Percentiles rank a stretch among this genome's conserved stretches.
Evolutionary conservation across 2,329 filamentous ascomycete genomes (phyloP).

Genomic region (Fusarium brevicatenulatum): DNA sequence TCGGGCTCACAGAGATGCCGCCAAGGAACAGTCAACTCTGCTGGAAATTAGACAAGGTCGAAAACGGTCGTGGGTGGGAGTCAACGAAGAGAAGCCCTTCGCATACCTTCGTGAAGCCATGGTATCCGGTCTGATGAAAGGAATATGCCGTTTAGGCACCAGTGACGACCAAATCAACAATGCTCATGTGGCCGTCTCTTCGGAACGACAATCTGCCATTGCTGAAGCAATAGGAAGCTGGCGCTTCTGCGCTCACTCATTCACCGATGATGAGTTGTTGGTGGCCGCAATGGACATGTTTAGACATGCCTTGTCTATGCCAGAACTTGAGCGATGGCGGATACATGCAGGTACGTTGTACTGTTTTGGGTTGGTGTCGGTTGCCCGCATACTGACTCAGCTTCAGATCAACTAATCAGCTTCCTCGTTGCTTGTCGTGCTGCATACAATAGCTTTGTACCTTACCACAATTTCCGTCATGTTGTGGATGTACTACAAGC

Average conservation of each 20-base stretch:
- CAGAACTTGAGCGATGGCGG: conserved; percentile 82
- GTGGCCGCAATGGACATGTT: conserved; percentile 89
- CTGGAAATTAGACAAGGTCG: conserved; percentile 78
- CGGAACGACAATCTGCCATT: conserved; percentile 72
- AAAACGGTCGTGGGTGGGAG: conserved; percentile 91
- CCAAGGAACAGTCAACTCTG: conserved; percentile 76
- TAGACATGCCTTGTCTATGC: conserved; percentile 84
- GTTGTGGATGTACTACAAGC: conserved; percentile 96
- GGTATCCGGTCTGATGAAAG: conserved; percentile 90
- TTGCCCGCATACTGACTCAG: conserved; percentile 52
- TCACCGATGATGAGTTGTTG: conserved; percentile 89
- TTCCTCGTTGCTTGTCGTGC: conserved; percentile 90
- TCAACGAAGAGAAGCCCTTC: conserved; percentile 86
- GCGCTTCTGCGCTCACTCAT: conserved; percentile 90
- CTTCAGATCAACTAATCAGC: conserved; percentile 78
- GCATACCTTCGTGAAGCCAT: conserved; percentile 91
- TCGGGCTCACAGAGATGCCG: conserved; percentile 79
- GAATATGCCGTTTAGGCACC: conserved; percentile 80
- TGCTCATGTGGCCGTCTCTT: conserved; percentile 74
- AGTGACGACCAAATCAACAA: conserved; percentile 69
- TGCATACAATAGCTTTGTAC: conserved; percentile 96
- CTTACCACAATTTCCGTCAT: conserved; percentile 98
- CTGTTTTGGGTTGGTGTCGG: conserved; percentile 10
- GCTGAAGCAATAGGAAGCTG: conserved; percentile 78
- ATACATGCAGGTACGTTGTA: conserved; percentile 75